These are phyloP conservation scores for Skeletonema menzelii DNA, from an alignment of 108 stramenopile species.

Conservation along the genomic window DNA sequence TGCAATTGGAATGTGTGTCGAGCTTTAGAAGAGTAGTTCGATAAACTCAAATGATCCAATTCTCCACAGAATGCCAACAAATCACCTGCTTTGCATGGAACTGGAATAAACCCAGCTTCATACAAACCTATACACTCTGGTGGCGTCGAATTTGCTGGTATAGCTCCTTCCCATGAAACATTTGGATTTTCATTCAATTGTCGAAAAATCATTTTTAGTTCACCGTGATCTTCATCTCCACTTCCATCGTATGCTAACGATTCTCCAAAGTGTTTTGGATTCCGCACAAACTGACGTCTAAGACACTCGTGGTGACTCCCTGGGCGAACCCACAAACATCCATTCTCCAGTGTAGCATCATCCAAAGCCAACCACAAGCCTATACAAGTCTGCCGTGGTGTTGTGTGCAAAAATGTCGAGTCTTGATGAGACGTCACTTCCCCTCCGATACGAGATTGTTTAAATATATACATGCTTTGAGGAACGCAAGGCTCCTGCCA, in stretches of 20 bases:
- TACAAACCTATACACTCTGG: slow-evolving; percentile 52
- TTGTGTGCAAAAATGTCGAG: slow-evolving; percentile 90
- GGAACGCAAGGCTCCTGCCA: slow-evolving; percentile 87
- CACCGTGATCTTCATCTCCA: slow-evolving; percentile 21
- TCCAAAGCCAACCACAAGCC: slow-evolving; percentile 95
- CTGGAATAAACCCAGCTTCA: slow-evolving; percentile 77
- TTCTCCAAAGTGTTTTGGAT: slow-evolving; percentile 68
- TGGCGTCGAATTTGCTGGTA: slow-evolving; percentile 48
- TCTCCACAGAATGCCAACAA: slow-evolving; percentile 82
- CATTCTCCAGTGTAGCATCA: slow-evolving; percentile 90
- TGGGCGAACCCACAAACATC: slow-evolving; percentile 92
- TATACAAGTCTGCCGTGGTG: slow-evolving; percentile 85
- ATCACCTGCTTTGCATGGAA: slow-evolving; percentile 89
- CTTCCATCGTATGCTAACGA: slow-evolving; percentile 15
- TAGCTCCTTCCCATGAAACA: slow-evolving; percentile 68
- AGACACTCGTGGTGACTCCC: slow-evolving; percentile 79
- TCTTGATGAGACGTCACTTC: slow-evolving; percentile 94
- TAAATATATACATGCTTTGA: slow-evolving; percentile 96
- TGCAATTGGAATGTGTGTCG: slow-evolving; percentile 95
- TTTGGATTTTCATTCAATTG: slow-evolving; percentile 10
- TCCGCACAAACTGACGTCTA: slow-evolving; percentile 79
- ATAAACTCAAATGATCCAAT: slow-evolving; percentile 90
- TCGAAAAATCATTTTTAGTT: slow-evolving; percentile 55
- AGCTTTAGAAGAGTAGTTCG: slow-evolving; percentile 62
- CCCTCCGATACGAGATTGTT: slow-evolving; percentile 81